A percentile compares a stretch with the other conserved stretches of the same genome.
Conservation (phyloP, 1,284 basidiomycete species). For the Ceratobasidium sp. region DNA sequence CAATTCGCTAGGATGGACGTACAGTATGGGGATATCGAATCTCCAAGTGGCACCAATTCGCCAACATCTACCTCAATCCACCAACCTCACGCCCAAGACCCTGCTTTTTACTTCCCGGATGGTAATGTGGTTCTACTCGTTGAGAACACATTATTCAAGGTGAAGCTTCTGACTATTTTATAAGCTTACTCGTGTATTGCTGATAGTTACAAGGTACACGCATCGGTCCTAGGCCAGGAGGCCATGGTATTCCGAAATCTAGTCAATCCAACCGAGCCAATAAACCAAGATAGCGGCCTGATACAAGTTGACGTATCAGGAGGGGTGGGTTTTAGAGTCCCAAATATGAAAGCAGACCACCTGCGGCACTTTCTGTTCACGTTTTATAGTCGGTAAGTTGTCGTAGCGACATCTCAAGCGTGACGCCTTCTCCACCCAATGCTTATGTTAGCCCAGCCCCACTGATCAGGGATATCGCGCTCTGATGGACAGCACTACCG, state of each 20-base stretch:
- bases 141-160: conserved; percentile 21
- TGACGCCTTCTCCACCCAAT: too few relatives aligned
- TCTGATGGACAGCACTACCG: not conserved
- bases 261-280: not conserved
- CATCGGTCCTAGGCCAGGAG: conserved; percentile 20
- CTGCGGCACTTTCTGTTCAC: conserved; percentile 19
- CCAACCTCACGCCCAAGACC: not conserved
- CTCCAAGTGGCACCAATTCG: not conserved
- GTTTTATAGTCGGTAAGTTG: conserved; percentile 29
- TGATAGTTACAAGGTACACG: conserved; percentile 16
- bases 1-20: not conserved
- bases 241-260: not conserved
- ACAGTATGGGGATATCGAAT: not conserved
- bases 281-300: not conserved
- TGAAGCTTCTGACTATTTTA: not conserved
- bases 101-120: conserved; percentile 16
- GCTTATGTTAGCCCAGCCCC: too few relatives aligned
- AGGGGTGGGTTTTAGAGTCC: not conserved
- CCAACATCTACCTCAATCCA: not conserved
- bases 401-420: too few relatives aligned
- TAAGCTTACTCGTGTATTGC: not conserved
- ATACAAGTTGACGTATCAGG: not conserved
- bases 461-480: conserved; percentile 8
- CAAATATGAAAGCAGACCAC: conserved; percentile 7
- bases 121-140: conserved; percentile 10